Base-by-base conservation (phyloP, 495 filamentous ascomycete genomes). In the Amniculicola lignicola region DNA sequence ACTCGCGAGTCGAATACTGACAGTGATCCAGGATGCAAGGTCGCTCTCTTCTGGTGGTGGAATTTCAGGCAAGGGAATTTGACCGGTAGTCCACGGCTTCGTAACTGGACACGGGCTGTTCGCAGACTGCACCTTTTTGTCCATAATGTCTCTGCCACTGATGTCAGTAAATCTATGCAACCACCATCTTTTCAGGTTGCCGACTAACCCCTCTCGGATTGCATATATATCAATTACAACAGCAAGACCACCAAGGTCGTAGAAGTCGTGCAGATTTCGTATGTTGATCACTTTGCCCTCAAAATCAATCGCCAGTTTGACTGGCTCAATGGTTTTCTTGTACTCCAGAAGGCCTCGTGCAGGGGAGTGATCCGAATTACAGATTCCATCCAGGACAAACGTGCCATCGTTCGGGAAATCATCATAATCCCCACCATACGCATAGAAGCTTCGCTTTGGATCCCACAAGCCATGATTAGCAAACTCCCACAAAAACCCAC, bases 401-500 rank as follows among this genome's bases (percentile, higher is more conserved):
- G 75, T 81, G 3, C 74, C 74, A 51, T 86, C 82, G 56, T 86
- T 83, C 0, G 82, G 83, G 4, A 72, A 51, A 46, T 87, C 84
- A 2, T 77, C 81, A 67, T 84, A 86, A 51, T 87, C 84, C 1
- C 83, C 84, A 1, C 83, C 84, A 43, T 84, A 87, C 19, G 27
- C 54, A 27, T 84, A 86, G 54, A 77, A 86, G 18, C 72, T 66
- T 27, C 73, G 74, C 14, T 74, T 77, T 31, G 43, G 48, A 15
- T 78, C 61, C 9, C 74, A 68, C 1, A 89, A 69, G 0, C 85
- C 84, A 50, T 87, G 84, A 61, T 87, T 88, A 0, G 81, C 79
- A 83, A 83, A 88, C 63, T 87, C 83, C 83, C 85, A 88, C 23
- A 86, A 77, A 49, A 83, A 87, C 5, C 85, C 85, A 0, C 85